A percentile compares a stretch with the other conserved stretches of the same genome.
Evolutionary conservation across 2,329 filamentous ascomycete species (phyloP).

Genomic region (Cryphonectria japonica): DNA sequence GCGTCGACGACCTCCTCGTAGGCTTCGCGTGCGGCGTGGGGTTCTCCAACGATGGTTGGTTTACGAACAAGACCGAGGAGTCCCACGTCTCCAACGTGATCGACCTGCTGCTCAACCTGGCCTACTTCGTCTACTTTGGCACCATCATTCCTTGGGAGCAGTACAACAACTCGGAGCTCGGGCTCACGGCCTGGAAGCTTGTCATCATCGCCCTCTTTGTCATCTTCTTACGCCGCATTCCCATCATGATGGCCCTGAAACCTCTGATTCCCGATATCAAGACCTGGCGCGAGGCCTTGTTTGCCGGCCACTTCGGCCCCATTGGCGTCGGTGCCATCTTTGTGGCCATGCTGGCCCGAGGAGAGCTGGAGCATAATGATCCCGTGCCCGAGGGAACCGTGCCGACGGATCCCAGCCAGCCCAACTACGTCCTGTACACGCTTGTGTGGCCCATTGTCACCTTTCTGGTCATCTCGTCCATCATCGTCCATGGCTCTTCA

Average conservation of each 20-base stretch:
- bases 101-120: constrained; percentile 92
- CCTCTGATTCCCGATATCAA: constrained; percentile 95
- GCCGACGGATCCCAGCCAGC: constrained; percentile 54
- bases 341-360: constrained; percentile 86
- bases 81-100: constrained; percentile 99
- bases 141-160: constrained; percentile 96
- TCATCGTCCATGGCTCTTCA: constrained; percentile 95
- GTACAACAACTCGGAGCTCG: constrained; percentile 76
- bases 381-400: constrained; percentile 73
- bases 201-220: constrained; percentile 94
- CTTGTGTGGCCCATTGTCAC: constrained; percentile 95
- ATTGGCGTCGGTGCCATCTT: constrained; percentile 98
- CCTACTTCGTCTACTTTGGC: constrained; percentile 97
- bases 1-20: constrained; percentile 90
- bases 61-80: constrained; percentile 96
- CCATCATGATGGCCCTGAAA: constrained; percentile 89
- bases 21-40: constrained; percentile 97
- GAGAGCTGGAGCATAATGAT: constrained; percentile 79
- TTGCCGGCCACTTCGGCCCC: constrained; percentile 95
- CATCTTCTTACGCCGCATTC: constrained; percentile 93
- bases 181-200: constrained; percentile 83
- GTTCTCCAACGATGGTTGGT: constrained; percentile 99
- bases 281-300: constrained; percentile 95
- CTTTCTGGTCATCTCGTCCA: constrained; percentile 92
- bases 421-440: constrained; percentile 72